Conservation (phyloP, 345 rosid species). For the Bruguiera parviflora region DNA sequence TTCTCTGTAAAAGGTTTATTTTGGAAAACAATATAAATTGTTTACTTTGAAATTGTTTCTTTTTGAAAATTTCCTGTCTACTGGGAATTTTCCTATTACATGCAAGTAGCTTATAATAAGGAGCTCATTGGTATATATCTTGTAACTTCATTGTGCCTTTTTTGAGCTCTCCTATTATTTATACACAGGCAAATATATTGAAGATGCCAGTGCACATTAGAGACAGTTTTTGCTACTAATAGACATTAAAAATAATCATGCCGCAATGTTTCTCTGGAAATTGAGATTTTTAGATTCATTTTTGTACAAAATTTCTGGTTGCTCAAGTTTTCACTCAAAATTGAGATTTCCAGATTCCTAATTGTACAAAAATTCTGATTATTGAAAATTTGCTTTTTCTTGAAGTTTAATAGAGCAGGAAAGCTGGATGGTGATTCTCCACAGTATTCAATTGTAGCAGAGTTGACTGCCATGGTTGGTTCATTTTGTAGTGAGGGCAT, state of each 20-base stretch:
- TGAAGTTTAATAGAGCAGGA: slow-evolving; percentile 73
- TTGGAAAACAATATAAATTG: background rate
- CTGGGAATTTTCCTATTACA: too few relatives aligned
- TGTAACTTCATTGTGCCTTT: background rate
- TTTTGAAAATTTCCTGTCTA: too few relatives aligned
- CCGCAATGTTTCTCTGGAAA: background rate
- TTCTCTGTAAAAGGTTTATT: background rate
- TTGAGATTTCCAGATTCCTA: background rate
- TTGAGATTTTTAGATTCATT: background rate
- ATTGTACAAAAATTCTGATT: too few relatives aligned
- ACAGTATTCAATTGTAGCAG: slow-evolving; percentile 70
- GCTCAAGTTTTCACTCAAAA: background rate
- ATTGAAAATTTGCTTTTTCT: slow-evolving; percentile 8
- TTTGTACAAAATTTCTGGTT: too few relatives aligned
- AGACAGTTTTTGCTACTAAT: too few relatives aligned
- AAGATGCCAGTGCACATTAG: too few relatives aligned
- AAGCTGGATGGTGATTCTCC: slow-evolving; percentile 64
- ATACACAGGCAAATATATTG: too few relatives aligned
- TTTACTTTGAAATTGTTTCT: background rate
- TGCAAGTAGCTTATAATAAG: too few relatives aligned
- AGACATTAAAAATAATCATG: too few relatives aligned
- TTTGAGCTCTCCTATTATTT: background rate
- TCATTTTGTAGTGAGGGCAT: slow-evolving; percentile 16
- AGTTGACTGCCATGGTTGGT: slow-evolving; percentile 66
- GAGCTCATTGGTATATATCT: too few relatives aligned